Conservation (phyloP, 164 flowering plant species). For the Dillenia turbinata region DNA sequence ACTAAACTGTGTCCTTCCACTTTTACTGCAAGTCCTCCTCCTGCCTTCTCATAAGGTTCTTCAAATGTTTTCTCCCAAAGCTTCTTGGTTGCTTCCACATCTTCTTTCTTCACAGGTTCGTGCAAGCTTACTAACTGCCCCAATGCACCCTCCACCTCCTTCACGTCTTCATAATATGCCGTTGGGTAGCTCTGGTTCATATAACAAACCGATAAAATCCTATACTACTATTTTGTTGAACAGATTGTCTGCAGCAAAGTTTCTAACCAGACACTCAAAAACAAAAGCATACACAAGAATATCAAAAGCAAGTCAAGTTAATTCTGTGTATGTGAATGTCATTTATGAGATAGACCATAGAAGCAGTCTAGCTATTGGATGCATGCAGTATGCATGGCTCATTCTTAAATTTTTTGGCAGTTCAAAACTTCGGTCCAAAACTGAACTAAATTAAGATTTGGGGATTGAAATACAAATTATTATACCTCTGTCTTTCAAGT, state of each 20-base stretch:
- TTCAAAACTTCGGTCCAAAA: no score
- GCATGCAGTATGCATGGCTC: no score
- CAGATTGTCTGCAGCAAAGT: not conserved
- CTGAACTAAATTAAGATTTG: no score
- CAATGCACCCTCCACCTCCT: constrained; percentile 46
- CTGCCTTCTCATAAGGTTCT: constrained; percentile 90
- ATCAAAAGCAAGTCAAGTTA: no score
- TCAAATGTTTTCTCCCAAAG: constrained; percentile 72
- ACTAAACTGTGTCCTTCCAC: constrained; percentile 14
- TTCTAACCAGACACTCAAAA: not conserved
- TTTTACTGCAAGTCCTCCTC: constrained; percentile 40
- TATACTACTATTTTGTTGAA: not conserved
- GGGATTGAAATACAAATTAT: no score
- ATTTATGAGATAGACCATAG: no score
- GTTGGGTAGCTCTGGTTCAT: constrained; percentile 79
- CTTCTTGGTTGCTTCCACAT: constrained; percentile 43
- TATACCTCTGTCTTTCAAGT: no score
- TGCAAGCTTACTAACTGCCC: constrained; percentile 38
- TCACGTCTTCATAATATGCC: constrained; percentile 58
- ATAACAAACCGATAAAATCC: not conserved
- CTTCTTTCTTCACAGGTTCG: constrained; percentile 42
- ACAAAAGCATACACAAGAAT: not conserved
- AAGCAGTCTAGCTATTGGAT: no score
- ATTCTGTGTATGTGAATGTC: no score
- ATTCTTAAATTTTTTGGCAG: no score